Percentiles rank a stretch among this genome's conserved stretches.
phyloP scores from a whole-genome alignment of 1,284 basidiomycete genomes.

The Trichosporon inkin region DNA sequence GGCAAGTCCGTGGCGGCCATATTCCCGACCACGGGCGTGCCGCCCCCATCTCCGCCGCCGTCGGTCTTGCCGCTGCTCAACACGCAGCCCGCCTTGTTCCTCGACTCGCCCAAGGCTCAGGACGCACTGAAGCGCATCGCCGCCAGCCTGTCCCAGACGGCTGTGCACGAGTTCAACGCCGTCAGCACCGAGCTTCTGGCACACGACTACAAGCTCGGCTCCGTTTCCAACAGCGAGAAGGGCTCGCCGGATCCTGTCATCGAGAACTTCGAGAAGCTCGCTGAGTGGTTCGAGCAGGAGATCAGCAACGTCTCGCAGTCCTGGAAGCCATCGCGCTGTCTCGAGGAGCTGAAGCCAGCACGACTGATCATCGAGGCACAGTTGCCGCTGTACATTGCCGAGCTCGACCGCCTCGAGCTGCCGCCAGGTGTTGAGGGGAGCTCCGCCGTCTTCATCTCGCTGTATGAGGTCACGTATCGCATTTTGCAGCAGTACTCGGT shows the following conservation, averaged over 20 bases:
- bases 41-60: slow-evolving; percentile 31
- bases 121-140: slow-evolving; percentile 26
- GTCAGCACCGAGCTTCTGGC: slow-evolving; percentile 30
- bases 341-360: slow-evolving; percentile 38
- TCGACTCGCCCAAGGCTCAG: slow-evolving; percentile 16
- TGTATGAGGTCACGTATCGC: slow-evolving; percentile 44
- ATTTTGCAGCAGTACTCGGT: slow-evolving; percentile 44
- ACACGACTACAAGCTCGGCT: slow-evolving; percentile 16
- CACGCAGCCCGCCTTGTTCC: slow-evolving; percentile 26
- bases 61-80: slow-evolving; percentile 37
- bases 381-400: slow-evolving; percentile 48
- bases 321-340: slow-evolving; percentile 34
- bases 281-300: slow-evolving; percentile 45
- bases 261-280: slow-evolving; percentile 44
- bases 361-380: slow-evolving; percentile 45
- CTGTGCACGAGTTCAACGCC: slow-evolving; percentile 45
- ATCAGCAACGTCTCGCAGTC: slow-evolving; percentile 33
- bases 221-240: slow-evolving; percentile 16
- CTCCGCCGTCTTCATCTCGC: slow-evolving; percentile 39
- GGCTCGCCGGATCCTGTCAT: slow-evolving; percentile 30
- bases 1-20: slow-evolving; percentile 26
- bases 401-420: slow-evolving; percentile 45
- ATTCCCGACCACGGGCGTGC: slow-evolving; percentile 32
- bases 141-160: slow-evolving; percentile 41
- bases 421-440: slow-evolving; percentile 24